phyloP scores from a whole-genome alignment of 768 basidiomycete genomes.

The Rhizopogon vesiculosus region DNA sequence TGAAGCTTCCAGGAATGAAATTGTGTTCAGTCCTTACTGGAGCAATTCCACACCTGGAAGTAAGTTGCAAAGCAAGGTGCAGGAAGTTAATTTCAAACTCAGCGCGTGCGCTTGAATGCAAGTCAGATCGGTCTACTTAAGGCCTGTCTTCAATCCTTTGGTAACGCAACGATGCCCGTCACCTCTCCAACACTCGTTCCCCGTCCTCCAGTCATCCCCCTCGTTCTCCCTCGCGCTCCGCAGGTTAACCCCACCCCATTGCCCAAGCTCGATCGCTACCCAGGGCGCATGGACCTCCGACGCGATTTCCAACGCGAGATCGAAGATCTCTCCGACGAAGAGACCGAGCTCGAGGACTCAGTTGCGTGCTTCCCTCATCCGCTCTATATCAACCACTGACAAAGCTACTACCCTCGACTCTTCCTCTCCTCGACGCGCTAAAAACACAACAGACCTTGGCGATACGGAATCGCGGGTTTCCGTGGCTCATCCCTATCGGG shows the following conservation, averaged over 20 bases:
- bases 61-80: no score
- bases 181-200: conserved; percentile 74
- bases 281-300: conserved; percentile 54
- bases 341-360: conserved; percentile 73
- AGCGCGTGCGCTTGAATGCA: no score
- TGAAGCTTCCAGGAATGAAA: no score
- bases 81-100: no score
- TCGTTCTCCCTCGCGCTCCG: conserved; percentile 60
- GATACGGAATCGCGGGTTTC: conserved; percentile 63
- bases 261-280: conserved; percentile 40
- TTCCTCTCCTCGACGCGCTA: background rate
- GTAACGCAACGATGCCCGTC: conserved; percentile 35
- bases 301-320: conserved; percentile 73
- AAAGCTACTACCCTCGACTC: background rate
- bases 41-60: no score
- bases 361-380: conserved; percentile 33
- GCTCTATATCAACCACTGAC: background rate
- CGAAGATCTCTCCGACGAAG: conserved; percentile 83
- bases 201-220: conserved; percentile 56
- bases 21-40: no score
- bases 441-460: conserved; percentile 40
- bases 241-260: conserved; percentile 63
- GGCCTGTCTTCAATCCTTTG: no score
- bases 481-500: conserved; percentile 70
- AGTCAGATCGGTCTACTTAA: no score